These are phyloP conservation scores for Linnemannia elongata DNA, from an alignment of 192 early-diverging fungal genomes.

Conservation along the genomic window DNA sequence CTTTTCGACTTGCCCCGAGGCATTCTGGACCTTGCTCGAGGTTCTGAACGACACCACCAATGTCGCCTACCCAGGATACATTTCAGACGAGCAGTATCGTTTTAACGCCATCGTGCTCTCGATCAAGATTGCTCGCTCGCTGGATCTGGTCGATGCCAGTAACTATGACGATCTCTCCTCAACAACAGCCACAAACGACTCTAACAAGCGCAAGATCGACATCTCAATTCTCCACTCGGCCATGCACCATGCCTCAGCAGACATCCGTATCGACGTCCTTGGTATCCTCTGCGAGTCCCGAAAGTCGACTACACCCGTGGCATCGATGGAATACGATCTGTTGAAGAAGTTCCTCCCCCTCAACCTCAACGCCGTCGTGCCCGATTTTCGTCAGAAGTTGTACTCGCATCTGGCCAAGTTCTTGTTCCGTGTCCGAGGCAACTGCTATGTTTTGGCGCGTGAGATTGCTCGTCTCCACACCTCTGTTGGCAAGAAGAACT, in stretches of 20 bases:
- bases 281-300: conserved; percentile 87
- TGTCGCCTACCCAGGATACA: conserved; percentile 22
- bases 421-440: conserved; percentile 71
- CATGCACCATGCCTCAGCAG: conserved; percentile 77
- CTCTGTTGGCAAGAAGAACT: conserved; percentile 26
- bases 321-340: conserved; percentile 71
- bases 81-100: conserved; percentile 57
- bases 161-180: conserved; percentile 38
- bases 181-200: not conserved
- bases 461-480: conserved; percentile 45
- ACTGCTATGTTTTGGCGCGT: conserved; percentile 57
- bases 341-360: conserved; percentile 77
- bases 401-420: conserved; percentile 71
- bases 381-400: conserved; percentile 88
- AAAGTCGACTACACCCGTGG: conserved; percentile 73
- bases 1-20: conserved; percentile 62
- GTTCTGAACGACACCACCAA: conserved; percentile 51
- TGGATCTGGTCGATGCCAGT: conserved; percentile 70
- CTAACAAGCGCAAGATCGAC: conserved; percentile 48
- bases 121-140: conserved; percentile 65
- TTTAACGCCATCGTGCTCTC: conserved; percentile 74
- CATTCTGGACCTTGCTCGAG: conserved; percentile 61
- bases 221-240: conserved; percentile 68
- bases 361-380: conserved; percentile 79
- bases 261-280: conserved; percentile 82